Conservation (phyloP, 495 filamentous ascomycete species). For the Rusavskia elegans region DNA sequence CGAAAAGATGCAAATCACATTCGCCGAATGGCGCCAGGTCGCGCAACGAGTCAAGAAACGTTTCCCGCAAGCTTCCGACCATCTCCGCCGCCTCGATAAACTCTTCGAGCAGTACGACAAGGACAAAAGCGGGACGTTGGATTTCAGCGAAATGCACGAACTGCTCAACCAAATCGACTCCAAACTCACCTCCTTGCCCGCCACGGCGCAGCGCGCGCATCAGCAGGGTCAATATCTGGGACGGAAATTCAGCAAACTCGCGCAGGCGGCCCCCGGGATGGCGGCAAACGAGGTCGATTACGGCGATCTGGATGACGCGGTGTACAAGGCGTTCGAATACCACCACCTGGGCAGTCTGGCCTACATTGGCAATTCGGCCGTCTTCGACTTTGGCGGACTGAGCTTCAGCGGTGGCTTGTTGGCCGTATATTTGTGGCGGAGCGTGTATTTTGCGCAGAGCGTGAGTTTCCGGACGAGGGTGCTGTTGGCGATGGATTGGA, state of each 20-base stretch:
- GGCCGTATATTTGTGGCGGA: slow-evolving; percentile 93
- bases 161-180: slow-evolving; percentile 80
- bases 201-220: slow-evolving; percentile 91
- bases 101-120: slow-evolving; percentile 86
- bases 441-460: slow-evolving; percentile 95
- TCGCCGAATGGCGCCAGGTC: slow-evolving; percentile 73
- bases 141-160: slow-evolving; percentile 81
- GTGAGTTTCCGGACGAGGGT: slow-evolving; percentile 82
- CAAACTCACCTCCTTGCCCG: slow-evolving; percentile 73
- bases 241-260: slow-evolving; percentile 86
- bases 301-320: slow-evolving; percentile 81
- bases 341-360: slow-evolving; percentile 81
- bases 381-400: slow-evolving; percentile 77
- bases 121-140: slow-evolving; percentile 80
- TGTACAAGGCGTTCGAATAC: slow-evolving; percentile 95
- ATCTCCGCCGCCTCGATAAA: slow-evolving; percentile 75
- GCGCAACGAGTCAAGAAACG: slow-evolving; percentile 68
- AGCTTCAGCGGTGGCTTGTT: slow-evolving; percentile 70
- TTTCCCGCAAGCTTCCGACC: slow-evolving; percentile 85
- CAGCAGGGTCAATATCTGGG: slow-evolving; percentile 93
- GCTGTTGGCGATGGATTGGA: slow-evolving; percentile 96
- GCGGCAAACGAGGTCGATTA: slow-evolving; percentile 63
- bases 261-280: slow-evolving; percentile 62
- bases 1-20: slow-evolving; percentile 64
- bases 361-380: slow-evolving; percentile 89